Conservation (phyloP, 2,329 filamentous ascomycete genomes). For the Nothopassalora personata region DNA sequence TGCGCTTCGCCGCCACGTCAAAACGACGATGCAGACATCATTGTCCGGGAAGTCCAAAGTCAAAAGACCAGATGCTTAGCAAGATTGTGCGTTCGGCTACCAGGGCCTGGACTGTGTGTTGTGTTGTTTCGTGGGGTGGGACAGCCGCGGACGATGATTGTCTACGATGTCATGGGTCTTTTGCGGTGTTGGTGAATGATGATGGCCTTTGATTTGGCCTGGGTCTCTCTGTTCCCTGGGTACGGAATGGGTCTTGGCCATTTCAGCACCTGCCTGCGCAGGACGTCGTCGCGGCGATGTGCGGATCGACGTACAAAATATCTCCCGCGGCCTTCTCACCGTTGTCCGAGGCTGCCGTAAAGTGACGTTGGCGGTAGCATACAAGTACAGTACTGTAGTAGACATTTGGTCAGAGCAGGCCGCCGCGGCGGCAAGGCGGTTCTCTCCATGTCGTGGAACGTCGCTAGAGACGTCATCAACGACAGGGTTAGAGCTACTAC, state of each 20-base stretch:
- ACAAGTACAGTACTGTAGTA: too few relatives aligned
- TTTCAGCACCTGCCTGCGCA: neutral
- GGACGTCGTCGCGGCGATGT: neutral
- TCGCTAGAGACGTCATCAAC: neutral
- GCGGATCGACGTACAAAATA: neutral
- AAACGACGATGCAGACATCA: neutral
- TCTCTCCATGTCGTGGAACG: neutral
- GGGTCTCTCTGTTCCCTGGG: neutral
- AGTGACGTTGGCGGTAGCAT: neutral
- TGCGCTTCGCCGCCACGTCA: neutral
- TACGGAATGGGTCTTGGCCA: neutral
- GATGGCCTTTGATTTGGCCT: too few relatives aligned
- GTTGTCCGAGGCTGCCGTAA: neutral
- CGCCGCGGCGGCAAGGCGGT: neutral
- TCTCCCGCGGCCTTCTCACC: neutral
- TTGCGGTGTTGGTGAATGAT: neutral
- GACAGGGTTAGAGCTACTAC: neutral
- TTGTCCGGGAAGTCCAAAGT: neutral
- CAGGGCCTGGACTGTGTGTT: neutral
- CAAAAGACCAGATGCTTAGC: neutral
- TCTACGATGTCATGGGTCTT: neutral
- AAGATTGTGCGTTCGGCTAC: neutral
- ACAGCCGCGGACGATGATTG: neutral
- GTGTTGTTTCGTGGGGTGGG: neutral
- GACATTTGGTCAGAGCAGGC: too few relatives aligned